Evolutionary conservation across 2,329 filamentous ascomycete species (phyloP).

Genomic region (Pestalotiopsis sp.): DNA sequence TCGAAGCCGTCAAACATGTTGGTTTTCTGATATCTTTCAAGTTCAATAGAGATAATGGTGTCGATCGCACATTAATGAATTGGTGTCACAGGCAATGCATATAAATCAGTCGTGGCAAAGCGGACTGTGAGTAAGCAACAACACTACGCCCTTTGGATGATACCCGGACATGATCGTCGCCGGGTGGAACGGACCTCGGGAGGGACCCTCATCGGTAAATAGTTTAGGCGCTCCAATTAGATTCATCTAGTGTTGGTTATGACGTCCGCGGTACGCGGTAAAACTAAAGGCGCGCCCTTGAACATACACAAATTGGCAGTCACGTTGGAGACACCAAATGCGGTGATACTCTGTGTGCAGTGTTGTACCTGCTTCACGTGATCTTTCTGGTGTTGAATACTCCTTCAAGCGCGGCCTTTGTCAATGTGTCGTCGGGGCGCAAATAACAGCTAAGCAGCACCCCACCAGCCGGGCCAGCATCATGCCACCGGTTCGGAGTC

Average conservation of each 20-base stretch:
- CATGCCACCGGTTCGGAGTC: slow-evolving; percentile 33
- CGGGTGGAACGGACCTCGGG: neutral
- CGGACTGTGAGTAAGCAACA: too few relatives aligned
- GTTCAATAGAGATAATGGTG: too few relatives aligned
- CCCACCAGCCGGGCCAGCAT: neutral
- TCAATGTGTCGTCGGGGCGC: neutral
- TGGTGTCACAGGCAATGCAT: neutral
- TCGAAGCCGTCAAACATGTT: slow-evolving; percentile 43
- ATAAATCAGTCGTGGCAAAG: neutral
- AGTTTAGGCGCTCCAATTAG: neutral
- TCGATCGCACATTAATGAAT: too few relatives aligned
- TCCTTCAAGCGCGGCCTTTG: neutral
- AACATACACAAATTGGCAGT: too few relatives aligned
- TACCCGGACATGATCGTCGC: neutral
- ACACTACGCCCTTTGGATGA: neutral
- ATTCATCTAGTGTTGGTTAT: neutral
- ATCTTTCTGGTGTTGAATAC: neutral
- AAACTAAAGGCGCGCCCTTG: neutral
- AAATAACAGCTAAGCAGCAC: neutral
- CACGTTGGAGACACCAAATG: neutral
- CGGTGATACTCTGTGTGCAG: neutral
- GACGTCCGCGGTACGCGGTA: neutral
- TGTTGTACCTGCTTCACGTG: neutral
- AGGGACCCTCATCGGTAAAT: neutral
- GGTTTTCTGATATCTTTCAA: too few relatives aligned